Percentiles rank a stretch among this genome's conserved stretches.
These are phyloP conservation scores for Trametes elegans DNA, from an alignment of 768 basidiomycete species.

Conservation along the genomic window DNA sequence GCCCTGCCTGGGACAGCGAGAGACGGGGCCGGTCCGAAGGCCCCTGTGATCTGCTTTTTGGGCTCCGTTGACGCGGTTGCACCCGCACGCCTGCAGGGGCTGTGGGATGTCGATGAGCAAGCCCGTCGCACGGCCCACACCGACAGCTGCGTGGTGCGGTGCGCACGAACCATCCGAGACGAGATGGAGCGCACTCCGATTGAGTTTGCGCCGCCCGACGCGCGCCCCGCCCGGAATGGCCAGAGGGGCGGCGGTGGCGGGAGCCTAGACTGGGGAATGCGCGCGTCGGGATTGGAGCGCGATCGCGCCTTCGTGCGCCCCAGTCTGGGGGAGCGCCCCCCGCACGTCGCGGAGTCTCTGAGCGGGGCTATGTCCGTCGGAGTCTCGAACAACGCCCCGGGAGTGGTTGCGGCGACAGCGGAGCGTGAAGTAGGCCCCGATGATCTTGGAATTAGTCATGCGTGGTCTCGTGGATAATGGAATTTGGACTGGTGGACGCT, in stretches of 20 bases:
- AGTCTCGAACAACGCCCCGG: background rate
- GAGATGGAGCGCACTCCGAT: no score
- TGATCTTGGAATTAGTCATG: slow-evolving; percentile 7
- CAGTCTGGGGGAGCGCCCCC: background rate
- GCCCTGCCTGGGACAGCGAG: background rate
- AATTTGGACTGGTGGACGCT: background rate
- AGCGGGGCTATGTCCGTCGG: background rate
- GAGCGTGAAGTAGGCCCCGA: background rate
- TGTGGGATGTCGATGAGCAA: no score
- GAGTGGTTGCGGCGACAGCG: background rate
- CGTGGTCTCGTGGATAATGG: slow-evolving; percentile 1
- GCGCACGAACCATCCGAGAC: no score
- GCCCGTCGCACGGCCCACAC: no score
- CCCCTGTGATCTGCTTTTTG: slow-evolving; percentile 6
- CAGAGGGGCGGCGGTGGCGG: background rate
- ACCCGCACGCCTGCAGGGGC: background rate
- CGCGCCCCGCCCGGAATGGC: background rate
- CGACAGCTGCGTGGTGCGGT: no score
- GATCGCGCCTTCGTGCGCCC: background rate
- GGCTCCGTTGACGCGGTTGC: background rate
- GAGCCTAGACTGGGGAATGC: background rate
- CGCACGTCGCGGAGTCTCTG: slow-evolving; percentile 2
- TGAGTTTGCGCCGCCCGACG: no score
- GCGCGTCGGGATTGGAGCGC: slow-evolving; percentile 12
- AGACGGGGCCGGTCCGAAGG: background rate